Evolutionary conservation across 345 rosid genomes (phyloP).

Genomic region (Carallia brachiata): DNA sequence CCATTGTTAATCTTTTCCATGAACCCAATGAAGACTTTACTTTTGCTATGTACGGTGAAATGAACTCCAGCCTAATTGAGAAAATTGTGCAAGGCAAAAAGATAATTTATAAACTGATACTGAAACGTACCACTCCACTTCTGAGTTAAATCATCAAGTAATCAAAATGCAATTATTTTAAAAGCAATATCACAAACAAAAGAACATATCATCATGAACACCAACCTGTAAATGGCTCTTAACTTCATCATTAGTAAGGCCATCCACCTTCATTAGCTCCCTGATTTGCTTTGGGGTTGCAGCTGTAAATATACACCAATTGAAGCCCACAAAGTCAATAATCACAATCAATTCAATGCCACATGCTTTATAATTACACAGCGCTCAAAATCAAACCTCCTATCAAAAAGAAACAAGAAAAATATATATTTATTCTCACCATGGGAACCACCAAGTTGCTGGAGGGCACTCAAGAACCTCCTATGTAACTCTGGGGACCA

Average conservation of each 20-base stretch:
- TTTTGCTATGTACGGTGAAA: no score
- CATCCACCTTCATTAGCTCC: conserved; percentile 95
- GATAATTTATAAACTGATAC: no score
- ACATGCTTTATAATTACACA: no score
- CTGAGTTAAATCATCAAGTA: no score
- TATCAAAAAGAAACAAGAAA: background rate
- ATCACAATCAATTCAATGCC: no score
- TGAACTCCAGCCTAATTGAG: no score
- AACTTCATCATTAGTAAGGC: conserved; percentile 95
- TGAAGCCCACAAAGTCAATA: background rate
- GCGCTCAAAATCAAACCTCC: background rate
- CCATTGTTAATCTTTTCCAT: no score
- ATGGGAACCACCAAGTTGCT: conserved; percentile 92
- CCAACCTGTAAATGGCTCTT: conserved; percentile 98
- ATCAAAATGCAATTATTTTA: background rate
- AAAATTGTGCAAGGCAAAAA: no score
- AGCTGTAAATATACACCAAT: conserved; percentile 34
- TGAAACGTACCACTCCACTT: no score
- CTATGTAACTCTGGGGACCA: conserved; percentile 98
- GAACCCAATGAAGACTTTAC: no score
- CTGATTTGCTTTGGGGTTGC: conserved; percentile 98
- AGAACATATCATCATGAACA: background rate
- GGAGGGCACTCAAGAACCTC: conserved; percentile 77
- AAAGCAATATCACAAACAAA: background rate
- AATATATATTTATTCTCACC: conserved; percentile 35